Conservation (phyloP, 768 basidiomycete genomes). For the Lactifluus subvellereus region DNA sequence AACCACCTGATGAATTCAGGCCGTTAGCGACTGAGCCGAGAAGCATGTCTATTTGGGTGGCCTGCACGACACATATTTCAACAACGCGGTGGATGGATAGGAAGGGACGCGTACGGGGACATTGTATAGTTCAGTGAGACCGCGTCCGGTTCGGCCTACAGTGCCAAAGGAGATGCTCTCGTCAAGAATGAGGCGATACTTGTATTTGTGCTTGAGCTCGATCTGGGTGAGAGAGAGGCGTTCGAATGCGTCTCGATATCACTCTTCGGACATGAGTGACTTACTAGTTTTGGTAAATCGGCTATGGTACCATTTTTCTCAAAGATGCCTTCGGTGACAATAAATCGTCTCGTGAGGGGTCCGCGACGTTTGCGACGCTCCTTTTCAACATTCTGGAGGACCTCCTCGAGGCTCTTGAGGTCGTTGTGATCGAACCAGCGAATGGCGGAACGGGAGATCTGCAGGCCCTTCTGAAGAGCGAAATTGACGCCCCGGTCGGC, state of each 20-base stretch:
- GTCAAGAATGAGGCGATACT: slow-evolving; percentile 91
- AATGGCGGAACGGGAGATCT: slow-evolving; percentile 86
- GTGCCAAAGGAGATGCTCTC: slow-evolving; percentile 92
- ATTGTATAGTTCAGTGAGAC: slow-evolving; percentile 90
- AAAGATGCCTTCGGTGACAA: slow-evolving; percentile 95
- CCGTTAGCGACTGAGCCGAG: slow-evolving; percentile 84
- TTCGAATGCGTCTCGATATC: not conserved
- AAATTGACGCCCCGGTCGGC: slow-evolving; percentile 96
- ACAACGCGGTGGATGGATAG: not conserved
- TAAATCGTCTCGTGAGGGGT: slow-evolving; percentile 86
- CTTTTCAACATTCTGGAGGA: slow-evolving; percentile 77
- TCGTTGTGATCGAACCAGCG: slow-evolving; percentile 98
- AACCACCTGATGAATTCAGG: slow-evolving; percentile 81
- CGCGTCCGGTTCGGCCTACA: slow-evolving; percentile 89
- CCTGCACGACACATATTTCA: not conserved
- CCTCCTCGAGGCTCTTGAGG: slow-evolving; percentile 82
- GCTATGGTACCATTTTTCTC: slow-evolving; percentile 91
- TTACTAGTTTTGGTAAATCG: slow-evolving; percentile 85
- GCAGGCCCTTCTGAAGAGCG: slow-evolving; percentile 91
- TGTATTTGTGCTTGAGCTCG: slow-evolving; percentile 92
- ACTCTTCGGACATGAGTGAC: slow-evolving; percentile 30
- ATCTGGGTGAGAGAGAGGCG: slow-evolving; percentile 44
- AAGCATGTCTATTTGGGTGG: slow-evolving; percentile 83
- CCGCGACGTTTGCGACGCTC: slow-evolving; percentile 79
- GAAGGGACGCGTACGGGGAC: slow-evolving; percentile 59